A percentile compares a stretch with the other conserved stretches of the same genome.
These are phyloP conservation scores for Gossypium anomalum DNA, from an alignment of 345 rosid species.

Conservation along the genomic window DNA sequence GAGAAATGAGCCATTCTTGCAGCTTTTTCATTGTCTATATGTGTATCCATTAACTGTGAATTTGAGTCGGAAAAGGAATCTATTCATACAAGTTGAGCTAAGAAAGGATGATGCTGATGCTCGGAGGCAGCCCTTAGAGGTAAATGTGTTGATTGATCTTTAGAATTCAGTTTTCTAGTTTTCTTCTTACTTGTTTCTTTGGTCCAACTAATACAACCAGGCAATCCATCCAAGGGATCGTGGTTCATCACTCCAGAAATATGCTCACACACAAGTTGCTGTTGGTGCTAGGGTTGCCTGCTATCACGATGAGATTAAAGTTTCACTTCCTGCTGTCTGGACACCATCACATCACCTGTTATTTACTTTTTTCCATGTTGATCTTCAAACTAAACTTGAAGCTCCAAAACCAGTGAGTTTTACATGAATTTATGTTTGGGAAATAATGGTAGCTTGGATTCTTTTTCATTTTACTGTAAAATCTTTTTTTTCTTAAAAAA, in stretches of 20 bases:
- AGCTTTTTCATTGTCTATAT: constrained; percentile 93
- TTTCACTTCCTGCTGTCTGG: constrained; percentile 88
- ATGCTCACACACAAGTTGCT: constrained; percentile 91
- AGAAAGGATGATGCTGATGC: constrained; percentile 91
- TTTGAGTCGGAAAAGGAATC: constrained; percentile 90
- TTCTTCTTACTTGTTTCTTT: constrained; percentile 21
- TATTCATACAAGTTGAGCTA: constrained; percentile 81
- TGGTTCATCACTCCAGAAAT: constrained; percentile 64
- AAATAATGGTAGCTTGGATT: background rate
- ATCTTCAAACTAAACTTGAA: constrained; percentile 95
- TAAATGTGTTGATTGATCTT: constrained; percentile 28
- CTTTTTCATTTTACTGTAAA: background rate
- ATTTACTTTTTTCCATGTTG: constrained; percentile 94
- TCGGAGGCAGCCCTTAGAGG: constrained; percentile 92
- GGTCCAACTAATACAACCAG: constrained; percentile 40
- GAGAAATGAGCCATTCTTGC: constrained; percentile 96
- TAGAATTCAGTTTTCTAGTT: constrained; percentile 8
- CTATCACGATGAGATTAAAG: constrained; percentile 90
- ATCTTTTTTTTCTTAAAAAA: background rate
- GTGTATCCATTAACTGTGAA: constrained; percentile 81
- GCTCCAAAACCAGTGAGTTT: constrained; percentile 92
- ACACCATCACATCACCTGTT: constrained; percentile 90
- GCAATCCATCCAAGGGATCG: constrained; percentile 86
- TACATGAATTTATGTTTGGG: constrained; percentile 10
- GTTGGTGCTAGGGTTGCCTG: constrained; percentile 78